Evolutionary conservation across 1,284 basidiomycete genomes (phyloP).

Genomic region (Pascua sp.): DNA sequence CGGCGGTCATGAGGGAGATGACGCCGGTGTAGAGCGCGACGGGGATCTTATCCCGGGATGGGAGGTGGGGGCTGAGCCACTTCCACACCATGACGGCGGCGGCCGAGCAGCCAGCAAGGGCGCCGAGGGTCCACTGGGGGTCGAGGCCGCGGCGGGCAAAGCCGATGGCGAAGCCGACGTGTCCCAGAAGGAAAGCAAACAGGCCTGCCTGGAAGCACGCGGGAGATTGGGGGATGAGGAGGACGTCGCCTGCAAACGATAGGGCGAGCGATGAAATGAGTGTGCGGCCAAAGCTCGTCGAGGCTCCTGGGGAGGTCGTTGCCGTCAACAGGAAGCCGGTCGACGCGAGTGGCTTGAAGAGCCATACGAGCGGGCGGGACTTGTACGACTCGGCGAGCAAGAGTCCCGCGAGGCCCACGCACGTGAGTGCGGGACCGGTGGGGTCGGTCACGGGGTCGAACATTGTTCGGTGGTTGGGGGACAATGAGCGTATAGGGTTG

Average conservation of each 20-base stretch:
- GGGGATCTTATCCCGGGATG: constrained; percentile 6
- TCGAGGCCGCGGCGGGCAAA: constrained; percentile 8
- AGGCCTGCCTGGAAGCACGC: constrained; percentile 14
- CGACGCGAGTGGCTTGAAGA: constrained; percentile 19
- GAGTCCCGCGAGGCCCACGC: constrained; percentile 10
- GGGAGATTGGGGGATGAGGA: constrained; percentile 9
- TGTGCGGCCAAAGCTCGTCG: not conserved
- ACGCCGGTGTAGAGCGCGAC: constrained; percentile 13
- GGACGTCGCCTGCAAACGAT: constrained; percentile 13
- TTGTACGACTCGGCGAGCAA: constrained; percentile 4
- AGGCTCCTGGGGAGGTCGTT: not conserved
- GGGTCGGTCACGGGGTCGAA: too few species aligned
- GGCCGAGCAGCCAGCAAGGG: not conserved
- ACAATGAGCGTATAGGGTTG: too few species aligned
- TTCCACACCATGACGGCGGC: constrained; percentile 5
- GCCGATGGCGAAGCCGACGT: constrained; percentile 12
- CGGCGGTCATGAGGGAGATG: constrained; percentile 8
- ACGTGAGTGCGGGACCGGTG: constrained; percentile 11
- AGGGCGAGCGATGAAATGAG: constrained; percentile 10
- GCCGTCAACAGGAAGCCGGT: constrained; percentile 13
- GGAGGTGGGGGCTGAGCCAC: constrained; percentile 13
- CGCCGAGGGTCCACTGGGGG: not conserved
- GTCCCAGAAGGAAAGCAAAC: constrained; percentile 18
- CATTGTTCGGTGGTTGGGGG: too few species aligned
- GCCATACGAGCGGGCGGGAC: constrained; percentile 3